Evolutionary conservation across 306 rosid genomes (phyloP), one percentile per base, ranked within the genome.

Genomic region (Gastrolobium bilobum): DNA sequence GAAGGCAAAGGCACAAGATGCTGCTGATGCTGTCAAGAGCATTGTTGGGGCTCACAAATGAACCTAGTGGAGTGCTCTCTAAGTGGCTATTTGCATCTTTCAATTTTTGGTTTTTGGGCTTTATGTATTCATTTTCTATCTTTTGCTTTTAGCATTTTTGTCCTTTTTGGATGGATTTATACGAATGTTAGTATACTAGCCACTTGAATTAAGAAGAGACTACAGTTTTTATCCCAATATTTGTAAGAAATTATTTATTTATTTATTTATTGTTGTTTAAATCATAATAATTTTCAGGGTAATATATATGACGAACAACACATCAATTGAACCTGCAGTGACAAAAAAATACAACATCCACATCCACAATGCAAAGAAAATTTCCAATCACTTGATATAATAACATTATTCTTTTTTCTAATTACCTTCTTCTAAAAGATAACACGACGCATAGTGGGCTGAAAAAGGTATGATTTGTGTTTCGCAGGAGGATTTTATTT

Each of bases 21-120:
- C 40, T 13, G 57, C 79, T 74, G 69, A 74, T 29, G 69, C 79
- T 43, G 67, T 10, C 58, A 74, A 74, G 69, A 33, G 4, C 68
- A 44, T 59, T 26, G 58, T 44, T 57, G 69, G 79, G 7, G 30
- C 66, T 3, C 1, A 59, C 46, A 74, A 74, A 13, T 74, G 69
- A 59, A 59, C 11, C 13, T 9, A 10, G 37, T 53, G 37, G 31
- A 57, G 14, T 7, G 53, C 4, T 56, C 62, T 29, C 34, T 6
- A 20, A 26, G 62, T 8, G 35, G 38, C 35, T 31, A 38, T 39
- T 72, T 37, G 29, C 26, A 38, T 15, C 39, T 20, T 53, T 39
- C 40, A 15, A 7, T 29, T 29, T 73, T 30, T 1, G 5, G 42
- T 8, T 29, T 57, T 30, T 26, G 8, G 5, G 10, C 1, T 54